Conservation (phyloP, 2,329 filamentous ascomycete species). For the Ilyonectria robusta region DNA sequence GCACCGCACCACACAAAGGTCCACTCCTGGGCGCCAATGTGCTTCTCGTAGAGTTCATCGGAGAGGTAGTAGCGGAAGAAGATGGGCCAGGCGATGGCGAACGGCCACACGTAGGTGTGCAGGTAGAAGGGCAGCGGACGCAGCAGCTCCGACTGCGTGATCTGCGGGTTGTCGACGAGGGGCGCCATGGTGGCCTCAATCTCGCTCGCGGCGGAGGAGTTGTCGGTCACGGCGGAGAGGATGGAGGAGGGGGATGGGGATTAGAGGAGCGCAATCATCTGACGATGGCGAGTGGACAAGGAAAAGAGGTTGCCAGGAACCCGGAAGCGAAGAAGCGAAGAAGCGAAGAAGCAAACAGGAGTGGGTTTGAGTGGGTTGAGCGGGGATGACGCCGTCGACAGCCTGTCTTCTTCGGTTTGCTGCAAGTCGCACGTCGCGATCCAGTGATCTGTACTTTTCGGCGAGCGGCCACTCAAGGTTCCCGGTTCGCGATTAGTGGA, state of each 20-base stretch:
- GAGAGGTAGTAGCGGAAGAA: slow-evolving; percentile 92
- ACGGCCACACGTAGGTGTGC: slow-evolving; percentile 95
- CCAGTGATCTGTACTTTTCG: slow-evolving; percentile 51
- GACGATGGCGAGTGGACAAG: neutral
- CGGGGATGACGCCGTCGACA: slow-evolving; percentile 5
- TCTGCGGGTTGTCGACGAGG: slow-evolving; percentile 93
- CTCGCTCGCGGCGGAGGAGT: slow-evolving; percentile 16
- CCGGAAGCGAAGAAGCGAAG: neutral
- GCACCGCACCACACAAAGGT: slow-evolving; percentile 94
- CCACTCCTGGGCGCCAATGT: slow-evolving; percentile 97
- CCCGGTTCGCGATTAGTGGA: too few relatives aligned
- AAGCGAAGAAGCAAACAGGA: neutral
- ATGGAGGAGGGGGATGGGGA: slow-evolving; percentile 2
- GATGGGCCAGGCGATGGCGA: slow-evolving; percentile 89
- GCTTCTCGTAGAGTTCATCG: slow-evolving; percentile 86
- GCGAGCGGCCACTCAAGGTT: slow-evolving; percentile 2
- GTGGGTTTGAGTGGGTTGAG: slow-evolving; percentile 3
- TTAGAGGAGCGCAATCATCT: slow-evolving; percentile 22
- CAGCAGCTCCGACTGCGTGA: slow-evolving; percentile 88
- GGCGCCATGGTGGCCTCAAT: slow-evolving; percentile 71
- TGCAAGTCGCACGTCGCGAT: slow-evolving; percentile 27
- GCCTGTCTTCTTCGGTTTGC: slow-evolving; percentile 25
- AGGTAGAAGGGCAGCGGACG: slow-evolving; percentile 85
- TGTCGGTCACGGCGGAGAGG: slow-evolving; percentile 22
- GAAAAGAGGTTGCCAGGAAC: neutral